These are phyloP conservation scores for Tetracentron sinense DNA, from an alignment of 164 flowering plant species.

Conservation along the genomic window DNA sequence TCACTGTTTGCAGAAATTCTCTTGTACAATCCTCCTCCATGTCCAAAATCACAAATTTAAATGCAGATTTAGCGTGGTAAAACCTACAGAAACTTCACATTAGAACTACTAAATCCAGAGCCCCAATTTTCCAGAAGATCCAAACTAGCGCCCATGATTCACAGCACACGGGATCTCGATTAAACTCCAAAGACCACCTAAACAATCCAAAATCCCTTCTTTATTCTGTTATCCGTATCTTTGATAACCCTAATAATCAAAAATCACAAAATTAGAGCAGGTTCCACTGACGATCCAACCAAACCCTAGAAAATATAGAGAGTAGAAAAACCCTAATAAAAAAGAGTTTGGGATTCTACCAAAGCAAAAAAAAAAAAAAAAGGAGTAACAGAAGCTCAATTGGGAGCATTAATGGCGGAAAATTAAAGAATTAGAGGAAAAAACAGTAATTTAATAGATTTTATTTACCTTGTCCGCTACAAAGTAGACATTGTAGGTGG, in stretches of 20 bases:
- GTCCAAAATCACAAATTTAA: constrained; percentile 19
- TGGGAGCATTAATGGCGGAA: constrained; percentile 7
- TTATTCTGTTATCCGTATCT: constrained; percentile 1
- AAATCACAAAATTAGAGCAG: constrained; percentile 15
- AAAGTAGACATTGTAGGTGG: constrained; percentile 20
- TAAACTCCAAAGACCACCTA: neutral
- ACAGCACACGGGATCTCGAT: constrained; percentile 12
- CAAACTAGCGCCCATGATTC: constrained; percentile 23
- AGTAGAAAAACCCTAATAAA: constrained; percentile 28
- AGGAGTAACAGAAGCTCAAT: constrained; percentile 6
- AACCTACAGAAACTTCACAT: constrained; percentile 13
- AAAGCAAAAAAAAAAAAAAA: neutral
- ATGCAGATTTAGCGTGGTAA: constrained; percentile 17
- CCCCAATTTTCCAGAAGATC: constrained; percentile 16
- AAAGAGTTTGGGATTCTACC: neutral
- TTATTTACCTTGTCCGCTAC: constrained; percentile 27
- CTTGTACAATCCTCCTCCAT: constrained; percentile 57
- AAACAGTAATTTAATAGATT: neutral
- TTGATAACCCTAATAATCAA: constrained; percentile 37
- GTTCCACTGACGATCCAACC: constrained; percentile 31
- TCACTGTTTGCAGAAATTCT: constrained; percentile 14
- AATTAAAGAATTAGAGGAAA: neutral
- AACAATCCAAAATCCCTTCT: neutral
- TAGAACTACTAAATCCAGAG: constrained; percentile 19
- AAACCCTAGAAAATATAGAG: too few species aligned